Base-by-base conservation (phyloP, 345 rosid species). In the Salix udensis region DNA sequence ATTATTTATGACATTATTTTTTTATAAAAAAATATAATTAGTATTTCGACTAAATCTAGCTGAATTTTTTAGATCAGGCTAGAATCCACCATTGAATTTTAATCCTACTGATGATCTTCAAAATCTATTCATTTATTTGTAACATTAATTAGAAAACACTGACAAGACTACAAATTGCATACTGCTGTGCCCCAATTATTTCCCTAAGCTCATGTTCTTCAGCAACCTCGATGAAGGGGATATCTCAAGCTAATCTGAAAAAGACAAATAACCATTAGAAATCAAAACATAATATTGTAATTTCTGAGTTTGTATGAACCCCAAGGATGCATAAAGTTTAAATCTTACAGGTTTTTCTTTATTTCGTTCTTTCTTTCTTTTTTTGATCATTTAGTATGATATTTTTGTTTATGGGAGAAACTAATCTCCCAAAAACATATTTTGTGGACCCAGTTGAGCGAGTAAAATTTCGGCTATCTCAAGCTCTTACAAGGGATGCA, bases 171-270 rank as follows among this genome's bases (percentile, higher is more conserved):
- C 34, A 65, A 65, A 73, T 67, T 50, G 58, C 91, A 64, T 92
- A 96, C 99, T 81, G 98, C 98, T 79, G 93, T 31, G 4, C 89
- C 50, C 93, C 91, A 79, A 96, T 93, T 75, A 96, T 93, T 80
- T 87, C 92, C 81, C 90, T 86, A 31, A 96, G 91, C 34, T 81
- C 88, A 15, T 86, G 81, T 37, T 92, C 97, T 61, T 86, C 86
- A 75, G 88, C 96, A 77, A 77, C 96, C 93, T 48, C 79, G 68
- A 62, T 96, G 96, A 71, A 93, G 89, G 30, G 99, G 97, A 83
- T 93, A 98, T 82, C 99, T 92, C 77, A 93, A 83, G 87, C 97
- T 91, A 77, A 96, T 98, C 98, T 93, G 88, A 67, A 74, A 83
- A 75, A 13, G 18, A 81, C 39, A 31, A 71, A 37, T 36, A 71